A percentile compares a stretch with the other conserved stretches of the same genome.
Evolutionary conservation across 495 filamentous ascomycete genomes (phyloP).

Genomic region (Lepidopterella palustris): DNA sequence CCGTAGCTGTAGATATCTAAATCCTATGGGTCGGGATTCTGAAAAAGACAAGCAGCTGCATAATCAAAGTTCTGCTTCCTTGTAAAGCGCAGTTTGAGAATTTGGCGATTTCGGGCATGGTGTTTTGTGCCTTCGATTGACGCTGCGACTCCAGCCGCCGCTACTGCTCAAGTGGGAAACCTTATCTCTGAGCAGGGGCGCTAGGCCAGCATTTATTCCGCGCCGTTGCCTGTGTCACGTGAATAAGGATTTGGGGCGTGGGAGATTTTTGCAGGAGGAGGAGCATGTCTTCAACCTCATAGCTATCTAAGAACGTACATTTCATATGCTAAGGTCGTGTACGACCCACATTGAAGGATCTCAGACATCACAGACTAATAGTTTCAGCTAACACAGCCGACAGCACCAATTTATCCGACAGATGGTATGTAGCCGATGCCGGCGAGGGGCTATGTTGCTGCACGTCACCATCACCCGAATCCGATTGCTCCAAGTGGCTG

Average conservation of each 20-base stretch:
- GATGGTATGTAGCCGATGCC: neutral
- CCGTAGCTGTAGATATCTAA: too few species aligned
- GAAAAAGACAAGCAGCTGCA: too few species aligned
- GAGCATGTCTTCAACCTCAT: neutral
- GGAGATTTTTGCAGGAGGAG: neutral
- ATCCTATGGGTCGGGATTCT: too few species aligned
- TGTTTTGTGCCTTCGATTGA: neutral
- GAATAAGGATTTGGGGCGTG: neutral
- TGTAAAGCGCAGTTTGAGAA: neutral
- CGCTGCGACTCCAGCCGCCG: neutral
- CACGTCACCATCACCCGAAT: neutral
- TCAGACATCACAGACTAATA: neutral
- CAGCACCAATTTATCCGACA: neutral
- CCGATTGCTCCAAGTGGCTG: neutral
- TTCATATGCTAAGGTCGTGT: too few species aligned
- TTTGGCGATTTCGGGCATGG: neutral
- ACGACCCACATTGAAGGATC: too few species aligned
- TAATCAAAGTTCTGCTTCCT: neutral
- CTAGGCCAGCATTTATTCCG: neutral
- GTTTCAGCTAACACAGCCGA: neutral
- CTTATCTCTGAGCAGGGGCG: neutral
- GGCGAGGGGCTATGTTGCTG: neutral
- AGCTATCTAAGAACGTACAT: too few species aligned
- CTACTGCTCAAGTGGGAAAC: neutral
- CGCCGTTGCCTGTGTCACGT: neutral